phyloP scores from a whole-genome alignment of 176 grass and related monocot genomes.

The Echinochloa phyllopogon region DNA sequence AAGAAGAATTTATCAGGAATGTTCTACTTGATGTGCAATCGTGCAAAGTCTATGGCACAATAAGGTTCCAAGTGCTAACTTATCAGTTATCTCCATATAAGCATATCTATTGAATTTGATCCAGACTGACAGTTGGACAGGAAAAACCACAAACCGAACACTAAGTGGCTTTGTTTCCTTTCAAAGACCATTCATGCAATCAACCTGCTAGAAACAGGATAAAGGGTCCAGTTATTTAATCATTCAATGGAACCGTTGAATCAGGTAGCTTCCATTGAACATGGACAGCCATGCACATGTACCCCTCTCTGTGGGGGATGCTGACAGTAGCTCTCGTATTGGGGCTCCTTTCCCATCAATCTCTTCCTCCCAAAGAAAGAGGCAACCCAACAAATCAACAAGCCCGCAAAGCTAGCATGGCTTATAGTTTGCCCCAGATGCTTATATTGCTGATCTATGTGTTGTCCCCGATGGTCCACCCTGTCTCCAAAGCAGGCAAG shows the following conservation, averaged over 20 bases:
- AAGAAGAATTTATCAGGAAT: slow-evolving; percentile 1
- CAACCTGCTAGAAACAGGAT: background rate
- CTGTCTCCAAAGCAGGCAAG: too few relatives aligned
- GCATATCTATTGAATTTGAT: background rate
- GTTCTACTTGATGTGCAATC: background rate
- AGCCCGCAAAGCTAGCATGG: background rate
- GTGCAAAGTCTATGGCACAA: background rate
- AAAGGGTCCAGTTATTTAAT: background rate
- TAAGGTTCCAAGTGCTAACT: background rate
- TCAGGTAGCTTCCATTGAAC: background rate
- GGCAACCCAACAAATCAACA: background rate
- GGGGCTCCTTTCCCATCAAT: background rate
- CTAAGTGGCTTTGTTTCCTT: background rate
- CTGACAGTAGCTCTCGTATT: background rate
- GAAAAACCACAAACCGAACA: background rate
- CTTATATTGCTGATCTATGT: background rate
- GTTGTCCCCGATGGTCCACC: too few relatives aligned
- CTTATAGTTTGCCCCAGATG: background rate
- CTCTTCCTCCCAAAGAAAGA: background rate
- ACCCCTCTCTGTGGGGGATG: background rate
- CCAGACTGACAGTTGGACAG: background rate
- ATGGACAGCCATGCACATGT: background rate
- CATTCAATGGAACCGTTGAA: background rate
- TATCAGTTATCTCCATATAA: background rate
- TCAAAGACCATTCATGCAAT: background rate